A percentile compares a stretch with the other conserved stretches of the same genome.
Conservation (phyloP, 1,139 yeast species). For the Suhomyces chickasaworum region DNA sequence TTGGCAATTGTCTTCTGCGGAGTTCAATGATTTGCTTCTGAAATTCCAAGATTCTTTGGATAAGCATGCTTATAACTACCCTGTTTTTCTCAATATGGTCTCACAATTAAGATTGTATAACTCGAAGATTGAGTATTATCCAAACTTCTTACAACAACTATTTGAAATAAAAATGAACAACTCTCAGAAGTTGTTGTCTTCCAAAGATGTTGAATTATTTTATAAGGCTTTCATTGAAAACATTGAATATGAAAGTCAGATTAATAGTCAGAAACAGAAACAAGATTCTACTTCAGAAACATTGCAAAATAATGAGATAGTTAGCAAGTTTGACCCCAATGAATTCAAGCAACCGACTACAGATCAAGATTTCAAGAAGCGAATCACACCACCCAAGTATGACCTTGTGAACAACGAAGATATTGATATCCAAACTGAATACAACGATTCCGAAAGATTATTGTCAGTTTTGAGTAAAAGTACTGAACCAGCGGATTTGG, state of each 20-base stretch:
- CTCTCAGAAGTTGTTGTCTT: conserved; percentile 11
- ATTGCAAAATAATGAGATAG: conserved; percentile 1
- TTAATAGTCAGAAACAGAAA: neutral
- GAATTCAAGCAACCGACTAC: conserved; percentile 20
- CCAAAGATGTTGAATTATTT: conserved; percentile 21
- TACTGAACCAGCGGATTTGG: conserved; percentile 20
- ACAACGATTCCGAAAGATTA: conserved; percentile 28
- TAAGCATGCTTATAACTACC: conserved; percentile 15
- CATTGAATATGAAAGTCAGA: conserved; percentile 18
- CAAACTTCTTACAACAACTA: conserved; percentile 25
- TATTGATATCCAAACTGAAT: conserved; percentile 13
- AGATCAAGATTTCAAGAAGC: neutral
- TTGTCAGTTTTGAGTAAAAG: conserved; percentile 21
- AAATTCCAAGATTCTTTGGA: conserved; percentile 14
- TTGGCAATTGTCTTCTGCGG: conserved; percentile 17
- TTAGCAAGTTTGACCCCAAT: conserved; percentile 26
- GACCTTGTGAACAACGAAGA: conserved; percentile 7
- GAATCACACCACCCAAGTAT: conserved; percentile 5
- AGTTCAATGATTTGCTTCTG: conserved; percentile 19
- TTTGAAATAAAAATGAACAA: conserved; percentile 19
- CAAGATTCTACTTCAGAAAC: neutral
- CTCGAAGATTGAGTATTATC: conserved; percentile 25
- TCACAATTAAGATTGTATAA: conserved; percentile 22
- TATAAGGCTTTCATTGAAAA: conserved; percentile 25
- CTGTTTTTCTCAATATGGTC: conserved; percentile 18